Conservation (phyloP, 345 rosid genomes). For the Eucalyptus albens region DNA sequence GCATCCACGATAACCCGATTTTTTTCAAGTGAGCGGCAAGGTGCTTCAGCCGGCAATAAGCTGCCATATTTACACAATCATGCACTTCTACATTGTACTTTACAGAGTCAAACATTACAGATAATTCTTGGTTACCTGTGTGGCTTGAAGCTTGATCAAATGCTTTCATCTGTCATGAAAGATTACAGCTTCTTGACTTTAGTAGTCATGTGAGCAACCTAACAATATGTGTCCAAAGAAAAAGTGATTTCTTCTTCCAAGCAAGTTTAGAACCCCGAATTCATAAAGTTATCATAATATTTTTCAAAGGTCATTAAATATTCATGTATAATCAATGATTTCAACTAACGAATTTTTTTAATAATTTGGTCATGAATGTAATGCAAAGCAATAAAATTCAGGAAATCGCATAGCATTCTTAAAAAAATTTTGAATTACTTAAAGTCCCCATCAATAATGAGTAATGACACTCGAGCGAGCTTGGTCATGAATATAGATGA, state of each 20-base stretch:
- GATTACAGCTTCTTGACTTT: too few relatives aligned
- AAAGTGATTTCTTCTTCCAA: background rate
- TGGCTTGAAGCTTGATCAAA: too few relatives aligned
- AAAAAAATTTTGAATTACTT: accelerated
- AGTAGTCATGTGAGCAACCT: background rate
- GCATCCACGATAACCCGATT: conserved; percentile 2
- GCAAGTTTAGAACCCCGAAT: background rate
- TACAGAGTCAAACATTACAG: too few relatives aligned
- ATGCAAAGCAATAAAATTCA: background rate
- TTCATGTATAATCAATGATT: accelerated
- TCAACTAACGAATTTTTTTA: accelerated
- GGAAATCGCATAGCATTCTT: background rate
- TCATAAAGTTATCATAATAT: background rate
- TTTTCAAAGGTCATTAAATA: background rate
- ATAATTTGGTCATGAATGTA: background rate
- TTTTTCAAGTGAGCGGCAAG: background rate
- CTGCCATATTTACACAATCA: background rate
- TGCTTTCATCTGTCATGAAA: too few relatives aligned
- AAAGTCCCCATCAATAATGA: background rate
- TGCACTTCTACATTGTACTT: background rate
- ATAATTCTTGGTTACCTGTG: too few relatives aligned
- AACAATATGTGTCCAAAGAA: background rate
- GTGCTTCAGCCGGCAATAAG: background rate
- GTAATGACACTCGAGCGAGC: background rate
- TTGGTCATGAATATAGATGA: background rate